Percentiles rank a stretch among this genome's conserved stretches.
Evolutionary conservation across 108 stramenopile genomes (phyloP).

Genomic region (Pseudonitzschia multiseries): DNA sequence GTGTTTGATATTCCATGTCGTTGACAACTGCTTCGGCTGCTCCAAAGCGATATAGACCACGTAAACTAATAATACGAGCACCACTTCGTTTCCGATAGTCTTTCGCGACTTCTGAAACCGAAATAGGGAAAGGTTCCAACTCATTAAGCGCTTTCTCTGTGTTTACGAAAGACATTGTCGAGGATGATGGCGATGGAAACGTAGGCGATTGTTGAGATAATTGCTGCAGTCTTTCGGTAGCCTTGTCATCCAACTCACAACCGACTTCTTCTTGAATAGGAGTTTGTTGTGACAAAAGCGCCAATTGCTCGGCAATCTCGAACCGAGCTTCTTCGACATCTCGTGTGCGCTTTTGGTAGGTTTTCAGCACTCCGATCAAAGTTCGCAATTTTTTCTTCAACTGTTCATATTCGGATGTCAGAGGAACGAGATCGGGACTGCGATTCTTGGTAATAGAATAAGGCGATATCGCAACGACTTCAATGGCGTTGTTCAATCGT

Average conservation of each 20-base stretch:
- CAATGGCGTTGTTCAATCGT: conserved; percentile 19
- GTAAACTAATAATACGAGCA: conserved; percentile 2
- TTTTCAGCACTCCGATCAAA: neutral
- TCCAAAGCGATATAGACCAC: conserved; percentile 9
- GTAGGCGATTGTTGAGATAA: neutral
- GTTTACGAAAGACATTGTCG: neutral
- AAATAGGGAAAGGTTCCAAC: neutral
- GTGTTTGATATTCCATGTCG: conserved; percentile 16
- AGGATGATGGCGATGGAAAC: neutral
- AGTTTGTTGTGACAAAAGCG: neutral
- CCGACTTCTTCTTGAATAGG: conserved; percentile 15
- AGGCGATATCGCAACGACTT: neutral
- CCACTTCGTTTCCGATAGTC: conserved; percentile 7
- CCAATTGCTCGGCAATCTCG: conserved; percentile 11
- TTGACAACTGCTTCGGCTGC: conserved; percentile 19
- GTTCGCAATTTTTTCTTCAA: conserved; percentile 16
- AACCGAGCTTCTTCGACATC: conserved; percentile 6
- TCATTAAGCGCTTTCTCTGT: neutral
- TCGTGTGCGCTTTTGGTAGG: conserved; percentile 5
- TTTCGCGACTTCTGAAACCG: neutral
- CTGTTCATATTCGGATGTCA: conserved; percentile 23
- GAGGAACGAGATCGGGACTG: conserved; percentile 30
- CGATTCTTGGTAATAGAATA: conserved; percentile 19
- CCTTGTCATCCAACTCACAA: conserved; percentile 8
- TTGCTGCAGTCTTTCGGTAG: neutral